Percentiles rank a stretch among this genome's conserved stretches.
phyloP scores from a whole-genome alignment of 83 land plant species.

The Picea mariana region DNA sequence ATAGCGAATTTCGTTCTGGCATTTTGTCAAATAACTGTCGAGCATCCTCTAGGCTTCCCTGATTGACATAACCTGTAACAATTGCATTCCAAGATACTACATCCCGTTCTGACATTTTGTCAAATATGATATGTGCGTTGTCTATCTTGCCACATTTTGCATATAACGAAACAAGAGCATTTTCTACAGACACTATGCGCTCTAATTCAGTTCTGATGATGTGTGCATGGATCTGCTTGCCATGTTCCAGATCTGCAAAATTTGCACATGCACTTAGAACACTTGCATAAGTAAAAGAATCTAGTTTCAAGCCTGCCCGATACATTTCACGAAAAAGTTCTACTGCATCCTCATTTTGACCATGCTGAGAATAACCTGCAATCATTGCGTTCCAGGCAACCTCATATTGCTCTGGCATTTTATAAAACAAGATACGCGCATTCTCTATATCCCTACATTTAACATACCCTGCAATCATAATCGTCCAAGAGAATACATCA shows the following conservation, averaged over 20 bases:
- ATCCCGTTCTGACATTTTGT: constrained; percentile 32
- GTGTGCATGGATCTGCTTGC: constrained; percentile 50
- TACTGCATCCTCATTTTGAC: constrained; percentile 32
- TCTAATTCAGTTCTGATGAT: constrained; percentile 25
- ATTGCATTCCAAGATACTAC: constrained; percentile 36
- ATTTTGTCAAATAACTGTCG: constrained; percentile 14
- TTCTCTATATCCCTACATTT: constrained; percentile 33
- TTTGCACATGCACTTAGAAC: constrained; percentile 54
- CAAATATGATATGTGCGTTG: constrained; percentile 37
- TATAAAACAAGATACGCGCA: constrained; percentile 39
- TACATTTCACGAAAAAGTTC: constrained; percentile 45
- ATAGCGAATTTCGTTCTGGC: constrained; percentile 10
- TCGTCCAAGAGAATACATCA: constrained; percentile 56
- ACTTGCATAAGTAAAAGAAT: constrained; percentile 53
- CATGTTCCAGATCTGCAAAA: constrained; percentile 26
- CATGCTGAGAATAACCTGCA: constrained; percentile 51
- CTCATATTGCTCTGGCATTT: constrained; percentile 29
- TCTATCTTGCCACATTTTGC: constrained; percentile 35
- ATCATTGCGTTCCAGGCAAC: constrained; percentile 67
- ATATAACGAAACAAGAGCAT: constrained; percentile 49
- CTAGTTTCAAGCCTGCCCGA: constrained; percentile 22
- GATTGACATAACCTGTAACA: constrained; percentile 18
- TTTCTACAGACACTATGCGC: constrained; percentile 32
- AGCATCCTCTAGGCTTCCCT: constrained; percentile 18
- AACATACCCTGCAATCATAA: constrained; percentile 51